These are phyloP conservation scores for Ceratocystis smalleyi DNA, from an alignment of 2,329 filamentous ascomycete genomes.

Conservation along the genomic window DNA sequence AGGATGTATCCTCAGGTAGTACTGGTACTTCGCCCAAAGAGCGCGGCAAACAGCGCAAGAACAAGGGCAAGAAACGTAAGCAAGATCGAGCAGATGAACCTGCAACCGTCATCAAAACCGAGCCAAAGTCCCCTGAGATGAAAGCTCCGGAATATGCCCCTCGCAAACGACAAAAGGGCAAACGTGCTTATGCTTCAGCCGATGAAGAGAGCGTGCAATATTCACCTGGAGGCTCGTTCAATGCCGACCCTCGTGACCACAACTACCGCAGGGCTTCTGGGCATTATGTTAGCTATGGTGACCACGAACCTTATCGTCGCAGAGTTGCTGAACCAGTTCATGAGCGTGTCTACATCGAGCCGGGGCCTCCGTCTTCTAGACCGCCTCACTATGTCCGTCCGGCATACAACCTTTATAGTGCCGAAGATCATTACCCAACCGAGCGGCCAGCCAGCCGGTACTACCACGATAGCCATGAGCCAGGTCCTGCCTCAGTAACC, in stretches of 20 bases:
- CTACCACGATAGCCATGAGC: neutral
- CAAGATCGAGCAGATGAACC: constrained; percentile 28
- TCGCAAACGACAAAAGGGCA: constrained; percentile 35
- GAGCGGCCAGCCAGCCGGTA: constrained; percentile 5
- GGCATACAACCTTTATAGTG: constrained; percentile 5
- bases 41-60: constrained; percentile 25
- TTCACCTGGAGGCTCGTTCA: constrained; percentile 6
- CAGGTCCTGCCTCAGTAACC: neutral
- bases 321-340: constrained; percentile 15
- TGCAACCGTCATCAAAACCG: constrained; percentile 43
- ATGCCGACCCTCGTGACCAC: constrained; percentile 1
- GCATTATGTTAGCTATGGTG: constrained; percentile 2
- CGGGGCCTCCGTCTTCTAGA: neutral
- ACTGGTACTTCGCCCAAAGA: constrained; percentile 7
- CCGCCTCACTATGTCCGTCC: constrained; percentile 11
- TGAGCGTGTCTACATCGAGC: constrained; percentile 9
- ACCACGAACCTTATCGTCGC: constrained; percentile 19
- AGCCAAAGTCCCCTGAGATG: constrained; percentile 48
- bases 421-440: constrained; percentile 1
- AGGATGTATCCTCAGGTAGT: constrained; percentile 7
- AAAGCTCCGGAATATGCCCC: constrained; percentile 38
- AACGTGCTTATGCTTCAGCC: constrained; percentile 21
- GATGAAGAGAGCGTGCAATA: constrained; percentile 19
- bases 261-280: constrained; percentile 1
- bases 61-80: constrained; percentile 39